These are phyloP conservation scores for Acrasis kona DNA, from an alignment of 78 protist genomes.

Conservation along the genomic window DNA sequence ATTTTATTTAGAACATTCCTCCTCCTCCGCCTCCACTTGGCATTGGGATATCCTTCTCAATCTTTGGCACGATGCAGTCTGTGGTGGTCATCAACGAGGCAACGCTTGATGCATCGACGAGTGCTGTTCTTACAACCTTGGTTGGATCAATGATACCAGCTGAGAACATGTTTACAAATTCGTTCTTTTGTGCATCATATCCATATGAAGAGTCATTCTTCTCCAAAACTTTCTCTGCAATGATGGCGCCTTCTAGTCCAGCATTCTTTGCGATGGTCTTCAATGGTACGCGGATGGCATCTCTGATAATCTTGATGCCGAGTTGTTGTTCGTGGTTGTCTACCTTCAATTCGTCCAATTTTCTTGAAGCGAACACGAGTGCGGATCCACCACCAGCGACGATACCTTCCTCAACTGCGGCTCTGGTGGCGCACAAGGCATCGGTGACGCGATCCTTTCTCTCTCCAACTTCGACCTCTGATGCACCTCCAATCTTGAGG, in stretches of 20 bases:
- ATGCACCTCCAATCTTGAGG: constrained; percentile 94
- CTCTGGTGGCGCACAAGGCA: constrained; percentile 97
- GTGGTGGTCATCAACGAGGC: constrained; percentile 30
- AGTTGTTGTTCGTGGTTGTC: constrained; percentile 72
- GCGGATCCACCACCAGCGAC: constrained; percentile 97
- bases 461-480: constrained; percentile 98
- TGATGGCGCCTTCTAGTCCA: constrained; percentile 91
- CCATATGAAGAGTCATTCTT: constrained; percentile 53
- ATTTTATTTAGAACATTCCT: too few relatives aligned
- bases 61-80: constrained; percentile 26
- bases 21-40: constrained; percentile 9
- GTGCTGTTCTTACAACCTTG: constrained; percentile 93
- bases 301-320: constrained; percentile 82
- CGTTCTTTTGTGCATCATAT: constrained; percentile 73
- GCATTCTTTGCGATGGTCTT: constrained; percentile 85
- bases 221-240: constrained; percentile 81
- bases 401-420: constrained; percentile 98
- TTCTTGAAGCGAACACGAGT: constrained; percentile 58
- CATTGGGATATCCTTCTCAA: constrained; percentile 15
- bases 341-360: constrained; percentile 39
- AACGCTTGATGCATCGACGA: constrained; percentile 47
- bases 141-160: constrained; percentile 98
- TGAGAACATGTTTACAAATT: constrained; percentile 79
- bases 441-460: constrained; percentile 96
- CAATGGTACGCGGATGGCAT: constrained; percentile 81